Base-by-base conservation (phyloP, 257 asterid species). In the Cordia subcordata region DNA sequence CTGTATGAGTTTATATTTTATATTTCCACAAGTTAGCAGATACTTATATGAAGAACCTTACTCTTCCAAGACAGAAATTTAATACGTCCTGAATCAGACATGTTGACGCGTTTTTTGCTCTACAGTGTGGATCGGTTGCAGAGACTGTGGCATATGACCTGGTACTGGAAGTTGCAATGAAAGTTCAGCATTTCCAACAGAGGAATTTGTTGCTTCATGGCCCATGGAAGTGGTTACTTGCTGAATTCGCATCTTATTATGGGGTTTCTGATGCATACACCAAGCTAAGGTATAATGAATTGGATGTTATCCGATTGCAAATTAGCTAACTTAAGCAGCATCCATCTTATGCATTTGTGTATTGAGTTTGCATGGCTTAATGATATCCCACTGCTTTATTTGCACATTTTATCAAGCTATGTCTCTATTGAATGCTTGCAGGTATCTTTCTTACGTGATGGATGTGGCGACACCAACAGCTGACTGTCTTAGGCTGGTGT, bases 401-500 rank as follows among this genome's bases (percentile, higher is more conserved):
- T 8, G 27, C n/a, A 42, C 14, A 3, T 40, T 58, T 40, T 46
- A 49, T 33, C 18, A 40, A 27, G 39, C 33, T 16, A 23, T 33
- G 18, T 52, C 51, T 49, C 15, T 57, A 57, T 2, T 69, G 63
- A 59, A 40, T 22, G 40, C 51, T 67, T 65, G 53, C 71, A 79
- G 85, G 64, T 79, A 79, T 67, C 85, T 79, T 20, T 62, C 81
- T 19, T 79, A 79, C 66, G 77, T 79, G 20, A 79, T 79, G 85
- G 85, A 79, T 69, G 85, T 75, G 37, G 85, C 85, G 35, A 79
- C 85, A 6, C 85, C 85, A 47, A 79, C 85, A 5, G 77, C 85
- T 57, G 79, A 79, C 54, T 79, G 85, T 65, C 73, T 75, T 13
- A 63, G 59, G 1, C 58, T 79, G 61, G 79, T 79, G 15, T 63